Conservation (phyloP, 768 basidiomycete species). For the Termitomyces sp. region DNA sequence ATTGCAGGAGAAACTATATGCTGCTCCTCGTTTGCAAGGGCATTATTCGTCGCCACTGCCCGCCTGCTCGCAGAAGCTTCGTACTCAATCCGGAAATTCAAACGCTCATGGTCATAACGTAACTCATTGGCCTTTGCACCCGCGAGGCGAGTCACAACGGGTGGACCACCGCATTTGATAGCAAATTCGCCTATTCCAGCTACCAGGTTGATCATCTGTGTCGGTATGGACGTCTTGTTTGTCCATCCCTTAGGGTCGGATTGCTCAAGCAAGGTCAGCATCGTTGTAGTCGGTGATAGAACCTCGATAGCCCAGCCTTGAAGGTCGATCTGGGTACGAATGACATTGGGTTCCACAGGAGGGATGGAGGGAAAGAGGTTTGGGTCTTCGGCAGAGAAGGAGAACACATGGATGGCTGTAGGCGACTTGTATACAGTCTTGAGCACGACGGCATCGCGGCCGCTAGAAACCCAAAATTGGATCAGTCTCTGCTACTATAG, state of each 20-base stretch:
- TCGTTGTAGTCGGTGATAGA: conserved; percentile 90
- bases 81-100: conserved; percentile 80
- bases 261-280: conserved; percentile 91
- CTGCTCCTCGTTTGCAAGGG: conserved; percentile 19
- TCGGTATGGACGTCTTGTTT: conserved; percentile 89
- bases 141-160: conserved; percentile 77
- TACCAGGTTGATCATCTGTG: conserved; percentile 85
- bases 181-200: conserved; percentile 94
- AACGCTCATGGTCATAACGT: conserved; percentile 85
- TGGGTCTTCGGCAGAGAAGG: conserved; percentile 88
- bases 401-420: conserved; percentile 90
- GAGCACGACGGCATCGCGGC: conserved; percentile 84
- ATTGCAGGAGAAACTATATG: conserved; percentile 43
- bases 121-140: conserved; percentile 71
- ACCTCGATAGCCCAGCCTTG: conserved; percentile 98
- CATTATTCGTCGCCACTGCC: conserved; percentile 13
- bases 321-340: conserved; percentile 95
- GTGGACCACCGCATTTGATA: conserved; percentile 93
- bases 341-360: conserved; percentile 64
- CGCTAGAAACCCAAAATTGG: conserved; percentile 39
- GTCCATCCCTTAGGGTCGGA: conserved; percentile 98
- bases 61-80: conserved; percentile 55
- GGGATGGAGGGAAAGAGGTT: conserved; percentile 78
- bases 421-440: conserved; percentile 98
- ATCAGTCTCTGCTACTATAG: neutral